Base-by-base conservation (phyloP, 2,329 filamentous ascomycete species). In the Colletotrichum salicis region DNA sequence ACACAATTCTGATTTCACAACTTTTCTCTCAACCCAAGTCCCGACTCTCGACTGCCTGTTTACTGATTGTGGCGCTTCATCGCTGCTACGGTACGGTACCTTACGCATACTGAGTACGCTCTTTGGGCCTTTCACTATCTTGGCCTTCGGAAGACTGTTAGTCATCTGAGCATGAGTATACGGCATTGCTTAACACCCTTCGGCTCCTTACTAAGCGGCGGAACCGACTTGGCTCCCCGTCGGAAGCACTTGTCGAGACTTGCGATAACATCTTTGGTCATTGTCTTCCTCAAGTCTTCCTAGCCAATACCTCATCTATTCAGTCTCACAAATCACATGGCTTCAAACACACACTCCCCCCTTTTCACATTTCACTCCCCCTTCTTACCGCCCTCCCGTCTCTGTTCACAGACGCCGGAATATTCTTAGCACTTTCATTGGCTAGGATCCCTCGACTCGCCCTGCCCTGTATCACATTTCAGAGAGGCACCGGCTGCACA, bases 1-100 rank as follows among this genome's bases (percentile, higher is more conserved):
- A 75, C 76, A 82, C 79, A 80, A 76, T 67, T 73, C 71, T 75
- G 79, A 78, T 78, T 77, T 75, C 29, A 64, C 41, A 67, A 65
- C 41, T 51, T 35, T 65, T 31, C 41, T 62, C 60, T 64, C 64
- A 64, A 65, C n/a, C 51, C 54, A 57, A 59, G 22, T 11, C 59
- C 35, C 59, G 27, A 37, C 19, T 35, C 4, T 29, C 8, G 22
- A 41, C 37, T 41, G 15, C 37, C 2, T 41, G 19, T 41, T 11
- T 10, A 48, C 41, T 48, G 41, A 48, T 48, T 48, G 19, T 48
- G 41, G 41, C 41, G 41, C 41, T 48, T n/a, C 41, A 48, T 48
- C 19, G 41, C 41, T 48, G 19, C 41, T 22, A 48, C 41, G 19
- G 19, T 22, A 45, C 3, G 41, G 27, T 29, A 4, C 27, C 27